Base-by-base conservation (phyloP, 208 protist species). In the Trypanosoma boissoni region DNA sequence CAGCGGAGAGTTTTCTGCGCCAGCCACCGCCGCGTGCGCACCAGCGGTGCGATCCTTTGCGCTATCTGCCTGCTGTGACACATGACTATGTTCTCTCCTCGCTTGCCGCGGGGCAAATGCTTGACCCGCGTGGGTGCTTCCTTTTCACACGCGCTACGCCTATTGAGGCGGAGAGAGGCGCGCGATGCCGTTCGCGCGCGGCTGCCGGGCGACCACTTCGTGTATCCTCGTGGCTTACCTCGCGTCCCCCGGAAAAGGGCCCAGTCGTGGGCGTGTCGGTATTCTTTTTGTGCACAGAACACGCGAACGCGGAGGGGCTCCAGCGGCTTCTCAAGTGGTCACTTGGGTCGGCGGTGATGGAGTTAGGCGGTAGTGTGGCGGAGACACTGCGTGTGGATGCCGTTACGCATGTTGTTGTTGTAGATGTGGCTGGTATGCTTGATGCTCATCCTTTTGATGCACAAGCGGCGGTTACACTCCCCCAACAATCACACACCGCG, bases 391-490 rank as follows among this genome's bases (percentile, higher is more conserved):
- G 77, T 1, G 24, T 58, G 2, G 58, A 77, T 4, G 70, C 73
- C 3, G 76, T 88, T 18, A 94, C 87, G 23, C 87, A 94, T 58
- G 74, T 89, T 24, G 57, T 94, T 10, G 49, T 84, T 21, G 75
- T 94, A 5, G 81, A 91, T 48, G 55, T 89, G 5, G 74, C 32
- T 1, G 31, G 64, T 21, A 64, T 94, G 14, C 56, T 69, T 24
- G 20, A 12, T 18, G 58, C 63, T 39, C 24, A 29, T 8, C 21
- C 21, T 7, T 24, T 32, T 24, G 16, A 36, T 36, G 21, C 28
- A 27, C 26, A 12, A 9, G 51, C 5, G 3, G 51, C 27, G 3
- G 7, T 24, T 12, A 39, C 34, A 16, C 12, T 39, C 8, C 34
- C 34, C 12, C n/a, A n/a, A n/a, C n/a, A n/a, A n/a, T n/a, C n/a